phyloP scores from a whole-genome alignment of 2,329 filamentous ascomycete genomes.

The Clonostachys sp. region DNA sequence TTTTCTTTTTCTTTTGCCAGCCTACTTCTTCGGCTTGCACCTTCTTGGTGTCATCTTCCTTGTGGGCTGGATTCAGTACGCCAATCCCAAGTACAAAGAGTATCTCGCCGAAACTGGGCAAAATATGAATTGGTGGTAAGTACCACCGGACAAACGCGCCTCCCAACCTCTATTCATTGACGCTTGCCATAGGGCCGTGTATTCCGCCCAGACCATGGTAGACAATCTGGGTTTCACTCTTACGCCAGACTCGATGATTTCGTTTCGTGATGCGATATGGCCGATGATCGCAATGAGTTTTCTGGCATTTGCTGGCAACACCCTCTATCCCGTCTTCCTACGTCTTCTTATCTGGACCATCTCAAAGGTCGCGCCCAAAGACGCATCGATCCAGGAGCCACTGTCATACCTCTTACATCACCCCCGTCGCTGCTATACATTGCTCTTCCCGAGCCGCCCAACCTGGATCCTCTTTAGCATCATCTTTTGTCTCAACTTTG shows the following conservation, averaged over 20 bases:
- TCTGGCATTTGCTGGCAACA: constrained; percentile 91
- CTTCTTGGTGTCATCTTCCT: constrained; percentile 69
- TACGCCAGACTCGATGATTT: constrained; percentile 90
- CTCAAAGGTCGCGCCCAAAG: constrained; percentile 60
- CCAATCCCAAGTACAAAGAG: constrained; percentile 38
- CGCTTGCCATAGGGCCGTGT: constrained; percentile 31
- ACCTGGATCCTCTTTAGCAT: constrained; percentile 97
- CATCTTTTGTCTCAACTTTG: constrained; percentile 72
- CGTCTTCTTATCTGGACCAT: constrained; percentile 85
- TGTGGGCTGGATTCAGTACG: constrained; percentile 71
- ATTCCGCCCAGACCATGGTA: constrained; percentile 67
- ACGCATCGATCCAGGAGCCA: constrained; percentile 79
- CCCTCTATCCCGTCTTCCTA: constrained; percentile 90
- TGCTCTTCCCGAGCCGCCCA: constrained; percentile 83
- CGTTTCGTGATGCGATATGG: constrained; percentile 74
- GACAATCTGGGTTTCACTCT: constrained; percentile 86
- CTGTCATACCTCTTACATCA: constrained; percentile 88
- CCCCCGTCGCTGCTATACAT: constrained; percentile 90
- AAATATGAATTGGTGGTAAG: constrained; percentile 55
- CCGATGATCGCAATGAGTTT: constrained; percentile 76
- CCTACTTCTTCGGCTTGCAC: constrained; percentile 82
- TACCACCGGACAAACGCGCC: constrained; percentile 49
- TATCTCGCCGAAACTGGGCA: constrained; percentile 66
- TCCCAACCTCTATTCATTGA: background rate
- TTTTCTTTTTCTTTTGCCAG: constrained; percentile 64